Percentiles rank a stretch among this genome's conserved stretches.
These are phyloP conservation scores for Chaetomium globosum DNA, from an alignment of 2,329 filamentous ascomycete species.

Conservation along the genomic window DNA sequence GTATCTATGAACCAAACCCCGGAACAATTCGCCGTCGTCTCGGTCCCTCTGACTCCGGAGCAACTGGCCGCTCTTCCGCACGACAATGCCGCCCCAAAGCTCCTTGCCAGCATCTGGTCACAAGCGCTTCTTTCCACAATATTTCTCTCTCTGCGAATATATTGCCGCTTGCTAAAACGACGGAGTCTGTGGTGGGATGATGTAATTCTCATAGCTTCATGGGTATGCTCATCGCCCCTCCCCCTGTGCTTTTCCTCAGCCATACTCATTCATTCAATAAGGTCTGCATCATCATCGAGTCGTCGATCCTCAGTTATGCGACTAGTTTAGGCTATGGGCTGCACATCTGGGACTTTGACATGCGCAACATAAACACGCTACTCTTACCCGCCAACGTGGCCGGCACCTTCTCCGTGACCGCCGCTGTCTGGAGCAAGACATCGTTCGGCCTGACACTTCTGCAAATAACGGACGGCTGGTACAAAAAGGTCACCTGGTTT, in stretches of 20 bases:
- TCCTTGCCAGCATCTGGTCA: constrained; percentile 33
- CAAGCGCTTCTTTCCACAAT: constrained; percentile 25
- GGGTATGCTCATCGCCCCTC: constrained; percentile 24
- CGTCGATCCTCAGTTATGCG: constrained; percentile 26
- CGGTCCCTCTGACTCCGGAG: constrained; percentile 1
- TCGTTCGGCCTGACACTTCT: constrained; percentile 46
- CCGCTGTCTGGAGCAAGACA: constrained; percentile 44
- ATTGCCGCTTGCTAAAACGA: constrained; percentile 34
- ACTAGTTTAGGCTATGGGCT: constrained; percentile 34
- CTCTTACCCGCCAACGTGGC: constrained; percentile 29
- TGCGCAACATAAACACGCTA: constrained; percentile 23
- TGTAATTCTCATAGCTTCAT: constrained; percentile 33
- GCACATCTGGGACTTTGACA: constrained; percentile 36
- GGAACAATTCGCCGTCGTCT: not conserved
- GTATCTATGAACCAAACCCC: not conserved
- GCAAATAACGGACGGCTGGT: constrained; percentile 40
- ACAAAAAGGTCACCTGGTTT: constrained; percentile 40
- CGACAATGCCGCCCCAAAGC: constrained; percentile 26
- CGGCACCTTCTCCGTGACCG: constrained; percentile 39
- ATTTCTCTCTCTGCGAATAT: constrained; percentile 35
- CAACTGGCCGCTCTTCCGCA: constrained; percentile 29
- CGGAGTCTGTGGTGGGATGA: constrained; percentile 37
- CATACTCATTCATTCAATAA: constrained; percentile 1
- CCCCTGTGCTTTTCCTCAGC: not conserved
- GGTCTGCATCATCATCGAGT: constrained; percentile 28